Base-by-base conservation (phyloP, 768 basidiomycete genomes). In the Rhizopogon roseolus region DNA sequence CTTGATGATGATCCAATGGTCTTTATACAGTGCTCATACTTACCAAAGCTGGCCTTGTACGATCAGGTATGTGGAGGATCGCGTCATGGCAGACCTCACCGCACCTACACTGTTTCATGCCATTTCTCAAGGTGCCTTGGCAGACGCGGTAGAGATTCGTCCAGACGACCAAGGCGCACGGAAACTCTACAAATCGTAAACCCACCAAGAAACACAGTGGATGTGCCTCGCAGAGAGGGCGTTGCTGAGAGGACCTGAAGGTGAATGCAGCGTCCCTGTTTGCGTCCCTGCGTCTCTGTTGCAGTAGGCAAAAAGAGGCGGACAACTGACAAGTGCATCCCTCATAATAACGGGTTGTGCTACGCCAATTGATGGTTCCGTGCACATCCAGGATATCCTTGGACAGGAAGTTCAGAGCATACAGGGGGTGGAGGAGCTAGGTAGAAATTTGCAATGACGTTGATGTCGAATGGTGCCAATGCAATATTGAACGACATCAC, bases 221-320 rank as follows among this genome's bases (percentile, higher is more conserved):
- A 72, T 64, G 52, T 91, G 88, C 62, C 73, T 79, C 25, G 93
- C 93, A 2, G 97, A 99, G 71, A 82, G 97, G 13, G 90, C 88
- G 1, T 88, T 90, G 69, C 74, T 98, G 58, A 77, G 87, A n/a
- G 85, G 87, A 22, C 76, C 98, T 50, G 97, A 98, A 70, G 97
- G 97, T 28, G 97, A 97, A 25, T 99, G 97, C 72, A 94, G 91
- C 57, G 95, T 99, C 0, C 96, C 96, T 3, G 94, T 99, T 14
- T 96, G 95, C 4, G 86, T 92, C 28, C 73, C 77, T 49, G 85
- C 82, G 28, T 71, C 66, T 43, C 67, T 88, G 53, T 67, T 69
- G 14, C 63, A 65, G 10, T 57, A 60, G 5, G 62, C 62, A 11
- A 63, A 62, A 38, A 72, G 65, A 25, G 74, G 69, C 0, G 72